Evolutionary conservation across 2,329 filamentous ascomycete genomes (phyloP).

Genomic region (Trichoderma atroviride): DNA sequence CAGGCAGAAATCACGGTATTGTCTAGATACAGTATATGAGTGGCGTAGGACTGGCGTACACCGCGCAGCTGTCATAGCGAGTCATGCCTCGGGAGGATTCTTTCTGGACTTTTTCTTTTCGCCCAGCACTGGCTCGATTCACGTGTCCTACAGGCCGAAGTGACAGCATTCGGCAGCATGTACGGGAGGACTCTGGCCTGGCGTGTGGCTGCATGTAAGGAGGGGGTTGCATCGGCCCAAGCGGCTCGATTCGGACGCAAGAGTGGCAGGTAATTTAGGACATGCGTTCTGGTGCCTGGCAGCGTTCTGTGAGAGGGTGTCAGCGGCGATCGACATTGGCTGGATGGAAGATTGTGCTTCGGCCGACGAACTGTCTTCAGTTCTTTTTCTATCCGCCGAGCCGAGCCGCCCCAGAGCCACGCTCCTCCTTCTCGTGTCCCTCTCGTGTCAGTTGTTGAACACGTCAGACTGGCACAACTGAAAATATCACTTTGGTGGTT

Average conservation of each 20-base stretch:
- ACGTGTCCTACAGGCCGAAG: slow-evolving; percentile 2
- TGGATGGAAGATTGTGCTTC: background rate
- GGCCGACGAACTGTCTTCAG: background rate
- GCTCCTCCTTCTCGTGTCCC: background rate
- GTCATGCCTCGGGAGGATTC: background rate
- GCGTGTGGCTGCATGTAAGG: slow-evolving; percentile 3
- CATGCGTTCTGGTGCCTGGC: slow-evolving; percentile 1
- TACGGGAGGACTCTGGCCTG: background rate
- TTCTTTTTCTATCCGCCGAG: background rate
- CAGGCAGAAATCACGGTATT: slow-evolving; percentile 12
- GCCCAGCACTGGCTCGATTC: background rate
- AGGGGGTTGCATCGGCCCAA: background rate
- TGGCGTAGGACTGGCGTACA: background rate
- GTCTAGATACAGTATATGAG: background rate
- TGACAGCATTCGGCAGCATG: slow-evolving; percentile 7
- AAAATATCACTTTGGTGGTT: background rate
- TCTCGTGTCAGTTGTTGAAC: background rate
- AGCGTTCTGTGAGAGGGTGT: background rate
- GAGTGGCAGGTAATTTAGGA: background rate
- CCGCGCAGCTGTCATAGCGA: background rate
- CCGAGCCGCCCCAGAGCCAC: background rate
- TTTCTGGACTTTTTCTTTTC: background rate
- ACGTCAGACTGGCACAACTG: background rate
- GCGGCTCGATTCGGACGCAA: slow-evolving; percentile 1
- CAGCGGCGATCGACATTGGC: slow-evolving; percentile 11